phyloP scores from a whole-genome alignment of 495 filamentous ascomycete species.

The Aspergillus sclerotioniger region DNA sequence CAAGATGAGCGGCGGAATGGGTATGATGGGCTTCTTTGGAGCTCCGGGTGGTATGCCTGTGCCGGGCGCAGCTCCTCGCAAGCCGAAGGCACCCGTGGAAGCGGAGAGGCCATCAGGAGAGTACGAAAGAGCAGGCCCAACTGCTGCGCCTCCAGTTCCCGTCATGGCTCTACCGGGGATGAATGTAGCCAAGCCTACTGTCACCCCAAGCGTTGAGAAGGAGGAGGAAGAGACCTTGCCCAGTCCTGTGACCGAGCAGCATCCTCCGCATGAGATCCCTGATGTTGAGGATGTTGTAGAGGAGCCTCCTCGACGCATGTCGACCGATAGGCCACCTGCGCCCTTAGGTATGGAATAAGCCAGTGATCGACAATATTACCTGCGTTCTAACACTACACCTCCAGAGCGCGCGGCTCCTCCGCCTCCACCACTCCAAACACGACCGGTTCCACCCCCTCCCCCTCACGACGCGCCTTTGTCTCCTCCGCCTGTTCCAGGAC shows the following conservation, averaged over 20 bases:
- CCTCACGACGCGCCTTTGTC: constrained; percentile 64
- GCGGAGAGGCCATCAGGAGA: constrained; percentile 64
- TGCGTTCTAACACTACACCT: constrained; percentile 8
- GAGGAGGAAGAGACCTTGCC: constrained; percentile 41
- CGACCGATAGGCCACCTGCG: constrained; percentile 47
- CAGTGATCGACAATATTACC: neutral
- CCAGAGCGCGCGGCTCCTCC: constrained; percentile 31
- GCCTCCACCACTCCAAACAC: constrained; percentile 32
- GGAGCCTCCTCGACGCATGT: constrained; percentile 43
- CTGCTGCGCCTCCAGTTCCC: constrained; percentile 66
- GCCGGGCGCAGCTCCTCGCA: constrained; percentile 42
- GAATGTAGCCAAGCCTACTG: constrained; percentile 44
- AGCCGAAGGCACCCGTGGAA: constrained; percentile 53
- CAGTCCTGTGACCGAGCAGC: constrained; percentile 43
- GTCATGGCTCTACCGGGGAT: constrained; percentile 77
- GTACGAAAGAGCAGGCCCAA: constrained; percentile 49
- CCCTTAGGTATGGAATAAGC: constrained; percentile 50
- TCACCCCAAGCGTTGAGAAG: constrained; percentile 38
- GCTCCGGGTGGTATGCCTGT: constrained; percentile 66
- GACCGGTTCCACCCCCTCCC: constrained; percentile 54
- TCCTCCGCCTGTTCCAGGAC: constrained; percentile 65
- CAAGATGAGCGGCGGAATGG: constrained; percentile 98
- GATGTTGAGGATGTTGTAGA: constrained; percentile 59
- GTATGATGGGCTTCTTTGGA: constrained; percentile 92
- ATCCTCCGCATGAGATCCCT: constrained; percentile 50